Evolutionary conservation across 2,329 filamentous ascomycete genomes (phyloP), one percentile per base, ranked within the genome.

Genomic region (Venturia oleaginea): DNA sequence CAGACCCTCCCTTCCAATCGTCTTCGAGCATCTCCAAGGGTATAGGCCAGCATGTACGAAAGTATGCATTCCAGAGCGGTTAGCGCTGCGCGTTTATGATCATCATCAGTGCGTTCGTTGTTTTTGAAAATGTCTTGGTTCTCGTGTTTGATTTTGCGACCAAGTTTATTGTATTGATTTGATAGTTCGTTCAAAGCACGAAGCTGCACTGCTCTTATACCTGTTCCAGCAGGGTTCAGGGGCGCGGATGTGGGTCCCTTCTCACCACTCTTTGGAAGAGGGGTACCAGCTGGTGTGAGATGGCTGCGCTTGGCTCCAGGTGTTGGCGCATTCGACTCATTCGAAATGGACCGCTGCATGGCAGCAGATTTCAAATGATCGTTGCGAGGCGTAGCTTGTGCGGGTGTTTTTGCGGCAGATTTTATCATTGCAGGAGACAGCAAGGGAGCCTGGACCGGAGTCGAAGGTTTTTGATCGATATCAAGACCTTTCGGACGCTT

Each of bases 21-120:
- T 8, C 69, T 68, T 0, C 69, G 71, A 15, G 70, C 62, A 57
- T 76, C 75, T 66, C 71, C 70, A 24, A 71, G 70, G 64, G 71
- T 68, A 27, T 73, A 76, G 22, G 75, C 72, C 27, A 72, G 72
- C 72, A 77, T 75, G 67, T 76, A 77, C 7, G 74, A 77, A 67
- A 81, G 66, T 37, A 81, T 74, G 54, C 77, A 79, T 66, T 81
- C 79, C n/a, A 80, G 61, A 37, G 74, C 72, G 59, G 74, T 76
- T 40, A 78, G 72, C 5, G 79, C 78, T 3, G 71, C 73, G 8
- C 71, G 72, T 67, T 76, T 75, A 54, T 71, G 69, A 32, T 77
- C 74, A 24, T 71, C 68, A 43, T 74, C 72, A 1, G 64, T 71
- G 2, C 30, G 32, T 1, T 27, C 69, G 64, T 32, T 68, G 69